Evolutionary conservation across 2,329 filamentous ascomycete species (phyloP).

Genomic region (Davidsoniella neocaledoniae): DNA sequence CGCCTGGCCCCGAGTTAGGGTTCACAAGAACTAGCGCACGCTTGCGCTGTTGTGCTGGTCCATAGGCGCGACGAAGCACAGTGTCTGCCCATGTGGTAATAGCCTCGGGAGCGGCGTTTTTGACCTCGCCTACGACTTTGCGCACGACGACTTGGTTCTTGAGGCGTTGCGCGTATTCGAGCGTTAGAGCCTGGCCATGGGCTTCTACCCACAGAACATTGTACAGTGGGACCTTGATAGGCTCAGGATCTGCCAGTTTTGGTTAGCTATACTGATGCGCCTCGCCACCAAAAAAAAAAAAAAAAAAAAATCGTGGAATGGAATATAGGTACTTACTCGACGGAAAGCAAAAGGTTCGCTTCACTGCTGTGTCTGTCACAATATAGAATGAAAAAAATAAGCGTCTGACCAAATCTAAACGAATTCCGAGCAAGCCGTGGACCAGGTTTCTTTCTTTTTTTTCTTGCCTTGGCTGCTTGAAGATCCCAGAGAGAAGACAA

Average conservation of each 20-base stretch:
- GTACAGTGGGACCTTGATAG: conserved; percentile 25
- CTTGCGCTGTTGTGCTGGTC: conserved; percentile 49
- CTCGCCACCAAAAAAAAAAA: background rate
- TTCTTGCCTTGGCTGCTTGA: background rate
- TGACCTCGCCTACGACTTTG: conserved; percentile 37
- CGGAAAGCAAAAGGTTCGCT: conserved; percentile 9
- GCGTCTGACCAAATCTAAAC: background rate
- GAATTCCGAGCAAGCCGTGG: background rate
- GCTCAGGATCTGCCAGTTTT: conserved; percentile 2
- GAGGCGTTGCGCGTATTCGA: conserved; percentile 52
- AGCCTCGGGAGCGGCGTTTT: conserved; percentile 24
- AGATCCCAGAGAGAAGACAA: background rate
- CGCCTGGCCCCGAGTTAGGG: conserved; percentile 72
- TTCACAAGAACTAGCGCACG: conserved; percentile 82
- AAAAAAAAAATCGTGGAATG: too few species aligned
- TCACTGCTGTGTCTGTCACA: background rate
- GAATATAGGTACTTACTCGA: conserved; percentile 7
- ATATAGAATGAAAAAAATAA: background rate
- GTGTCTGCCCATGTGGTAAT: conserved; percentile 43
- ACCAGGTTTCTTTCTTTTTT: too few species aligned
- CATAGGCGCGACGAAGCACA: conserved; percentile 55
- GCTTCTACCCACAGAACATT: conserved; percentile 70
- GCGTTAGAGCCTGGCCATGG: conserved; percentile 40
- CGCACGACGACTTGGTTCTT: conserved; percentile 42
- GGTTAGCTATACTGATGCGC: background rate